Base-by-base conservation (phyloP, 2,329 filamentous ascomycete species). In the Xylaria sp. region DNA sequence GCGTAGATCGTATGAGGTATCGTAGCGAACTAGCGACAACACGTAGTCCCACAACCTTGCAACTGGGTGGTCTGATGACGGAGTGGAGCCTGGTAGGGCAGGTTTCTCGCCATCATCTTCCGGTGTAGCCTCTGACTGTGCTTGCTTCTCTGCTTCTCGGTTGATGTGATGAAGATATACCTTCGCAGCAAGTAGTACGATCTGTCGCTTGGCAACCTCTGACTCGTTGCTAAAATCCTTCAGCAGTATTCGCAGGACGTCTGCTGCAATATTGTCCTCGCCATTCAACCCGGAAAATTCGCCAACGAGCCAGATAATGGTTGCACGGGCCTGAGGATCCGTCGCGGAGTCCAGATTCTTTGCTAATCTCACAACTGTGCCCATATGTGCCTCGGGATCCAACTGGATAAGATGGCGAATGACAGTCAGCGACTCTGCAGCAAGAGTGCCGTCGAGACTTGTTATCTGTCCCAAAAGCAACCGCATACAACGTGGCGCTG, bases 261-360 rank as follows among this genome's bases (percentile, higher is more conserved):
- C 96, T 0, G 95, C 91, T 0, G 96, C 96, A 70, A 99, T 95
- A 76, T 97, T 97, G 78, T 96, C 91, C 69, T 94, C 91, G 10
- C 91, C 88, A 65, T 94, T 89, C 2, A 92, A 81, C 0, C 94
- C 93, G 0, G 95, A 90, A 75, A 97, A 98, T 80, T 99, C 96
- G 55, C 96, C 96, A 0, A 98, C 94, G 0, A 99, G 88, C 96
- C 96, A 99, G 74, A 99, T 92, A 72, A 99, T 98, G 59, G 93
- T 97, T 2, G 96, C 96, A 73, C 96, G 88, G 3, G 96, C 96
- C 69, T 94, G 91, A 1, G 96, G 90, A 70, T 96, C 94, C 0
- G 92, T 93, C 1, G 94, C 93, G 3, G 91, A 92, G 77, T 98
- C 96, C 1, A 99, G 88, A 70, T 97, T 94, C 81, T 94, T 96